phyloP scores from a whole-genome alignment of 257 asterid species.

The Eucommia ulmoides region DNA sequence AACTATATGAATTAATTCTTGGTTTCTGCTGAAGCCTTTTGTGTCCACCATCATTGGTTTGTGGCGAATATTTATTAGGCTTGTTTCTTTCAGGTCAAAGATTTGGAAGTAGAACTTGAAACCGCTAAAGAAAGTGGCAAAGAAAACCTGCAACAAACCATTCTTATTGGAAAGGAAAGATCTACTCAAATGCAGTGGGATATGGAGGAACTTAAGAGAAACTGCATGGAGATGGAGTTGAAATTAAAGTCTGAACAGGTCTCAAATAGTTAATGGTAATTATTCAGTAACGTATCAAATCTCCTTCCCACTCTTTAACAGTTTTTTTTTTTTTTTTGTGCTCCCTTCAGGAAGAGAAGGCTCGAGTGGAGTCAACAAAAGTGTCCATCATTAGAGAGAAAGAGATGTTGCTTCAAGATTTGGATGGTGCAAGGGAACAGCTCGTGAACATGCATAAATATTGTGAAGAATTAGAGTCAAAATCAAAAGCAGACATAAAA shows the following conservation, averaged over 20 bases:
- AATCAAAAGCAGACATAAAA: conserved; percentile 79
- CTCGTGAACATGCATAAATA: conserved; percentile 49
- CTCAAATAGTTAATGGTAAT: too few relatives aligned
- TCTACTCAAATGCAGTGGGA: conserved; percentile 99
- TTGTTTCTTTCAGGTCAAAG: conserved; percentile 56
- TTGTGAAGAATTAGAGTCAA: conserved; percentile 63
- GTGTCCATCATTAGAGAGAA: conserved; percentile 29
- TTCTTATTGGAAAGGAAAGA: conserved; percentile 80
- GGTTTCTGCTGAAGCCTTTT: not conserved
- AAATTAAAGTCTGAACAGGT: conserved; percentile 73
- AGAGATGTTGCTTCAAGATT: conserved; percentile 36
- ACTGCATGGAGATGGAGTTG: conserved; percentile 74
- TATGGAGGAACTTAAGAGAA: conserved; percentile 87
- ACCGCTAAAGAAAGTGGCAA: conserved; percentile 66
- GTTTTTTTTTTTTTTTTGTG: conserved; percentile 7
- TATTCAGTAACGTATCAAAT: too few relatives aligned
- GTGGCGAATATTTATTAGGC: not conserved
- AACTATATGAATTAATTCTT: not conserved
- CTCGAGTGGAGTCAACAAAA: conserved; percentile 18
- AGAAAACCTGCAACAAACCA: conserved; percentile 90
- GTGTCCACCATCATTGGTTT: not conserved
- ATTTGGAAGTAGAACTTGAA: conserved; percentile 95
- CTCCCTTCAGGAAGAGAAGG: conserved; percentile 31
- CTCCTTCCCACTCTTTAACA: too few relatives aligned
- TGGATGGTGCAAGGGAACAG: conserved; percentile 45